Evolutionary conservation across 768 basidiomycete genomes (phyloP), one percentile per base, ranked within the genome.

Genomic region (Suillus subaureus): DNA sequence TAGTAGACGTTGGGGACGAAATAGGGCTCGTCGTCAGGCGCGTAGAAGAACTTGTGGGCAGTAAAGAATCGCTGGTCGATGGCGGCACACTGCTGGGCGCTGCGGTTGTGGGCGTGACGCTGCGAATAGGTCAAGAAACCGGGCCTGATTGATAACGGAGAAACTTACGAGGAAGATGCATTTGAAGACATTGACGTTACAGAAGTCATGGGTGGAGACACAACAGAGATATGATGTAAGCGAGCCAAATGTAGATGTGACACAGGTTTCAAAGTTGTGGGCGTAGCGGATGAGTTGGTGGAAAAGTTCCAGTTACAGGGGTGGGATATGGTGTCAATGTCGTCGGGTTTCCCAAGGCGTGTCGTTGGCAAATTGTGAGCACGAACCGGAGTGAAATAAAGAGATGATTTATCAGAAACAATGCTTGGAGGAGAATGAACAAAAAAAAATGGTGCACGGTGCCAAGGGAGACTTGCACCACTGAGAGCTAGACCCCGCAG

Each of bases 91-190:
- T 66, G 71, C 43, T 64, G 45, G 72, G 62, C 33, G 21, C 45
- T 21, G 70, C 16, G 65, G 72, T 70, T 26, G 64, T 61, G 52
- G 62, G 63, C 49, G 51, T 56, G 60, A 52, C 62, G 58, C 72
- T 66, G 71, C 37, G 54, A 61, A 68, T 42, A 69, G 56, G 65
- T 77, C 64, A 68, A 42, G 16, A 26, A 16, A 23, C 31, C 21
- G 40, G 3, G 26, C 63, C 66, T 47, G 61, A 28, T 68, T 37
- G 23, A 33, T 57, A 58, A 49, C 26, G 35, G 40, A 31, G 47
- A 40, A 35, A 62, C 77, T 73, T 64, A 78, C 76, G 64, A 66
- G 54, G 69, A 61, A 31, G 63, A 62, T 47, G 71, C 61, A 35
- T 69, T 66, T 49, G 62, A 13, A 16, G 68, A 66, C 15, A 57